Base-by-base conservation (phyloP, 2,329 filamentous ascomycete species). In the Thermomyces lanuginosus region DNA sequence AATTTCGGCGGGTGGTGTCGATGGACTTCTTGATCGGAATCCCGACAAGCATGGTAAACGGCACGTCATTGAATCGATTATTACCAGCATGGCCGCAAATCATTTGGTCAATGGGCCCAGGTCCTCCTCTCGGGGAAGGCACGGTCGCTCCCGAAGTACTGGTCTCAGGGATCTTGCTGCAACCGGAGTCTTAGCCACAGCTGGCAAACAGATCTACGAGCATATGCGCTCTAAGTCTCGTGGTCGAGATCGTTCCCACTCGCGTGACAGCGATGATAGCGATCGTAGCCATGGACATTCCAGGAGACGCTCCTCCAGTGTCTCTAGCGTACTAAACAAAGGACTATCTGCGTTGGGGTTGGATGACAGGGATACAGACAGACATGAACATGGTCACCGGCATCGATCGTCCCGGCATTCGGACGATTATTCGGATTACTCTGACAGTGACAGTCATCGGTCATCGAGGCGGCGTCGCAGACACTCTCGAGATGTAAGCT, bases 61-160 rank as follows among this genome's bases (percentile, higher is more conserved):
- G 24, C 78, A 89, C 42, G 66, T 92, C 30, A 64, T 83, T 21
- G 81, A 92, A 50, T 80, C 84, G 19, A 83, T 91, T 29, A 69
- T 93, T 33, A 84, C 83, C 44, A 86, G 86, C 51, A 66, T 93
- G 23, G 71, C 86, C 16, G 78, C 81, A 22, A 92, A 83, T 54
- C 76, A 80, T 29, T 59, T 92, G 34, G 69, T 92, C 48, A 84
- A 92, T 45, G 84, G 84, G 11, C 71, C 77, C 9, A 65, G 75
- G 24, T 81, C 76, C 37, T 71, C 72, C 23, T 81, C 77, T 15
- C 67, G 75, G 26, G 80, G 76, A 2, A 63, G 68, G 15, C 39
- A 45, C 18, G 43, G 46, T 16, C 48, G 45, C 27, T 56, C 53
- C 10, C 58, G 64, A 16, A 30, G 31, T n/a, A 55, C 59, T 12